These are phyloP conservation scores for Nakazawaea holstii DNA, from an alignment of 805 yeast species.

Conservation along the genomic window DNA sequence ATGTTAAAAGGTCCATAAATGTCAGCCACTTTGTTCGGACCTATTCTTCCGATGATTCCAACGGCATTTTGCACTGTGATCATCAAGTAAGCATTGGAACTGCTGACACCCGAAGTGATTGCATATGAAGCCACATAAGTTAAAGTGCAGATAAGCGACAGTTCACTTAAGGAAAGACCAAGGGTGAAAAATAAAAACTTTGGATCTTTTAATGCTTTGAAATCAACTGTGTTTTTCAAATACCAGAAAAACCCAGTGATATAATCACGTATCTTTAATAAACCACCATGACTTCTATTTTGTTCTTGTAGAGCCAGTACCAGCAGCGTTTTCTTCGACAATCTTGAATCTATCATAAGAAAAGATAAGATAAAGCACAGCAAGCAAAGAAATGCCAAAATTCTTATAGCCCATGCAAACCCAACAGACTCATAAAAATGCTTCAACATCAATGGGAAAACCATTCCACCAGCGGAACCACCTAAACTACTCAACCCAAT, in stretches of 20 bases:
- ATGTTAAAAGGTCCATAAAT: conserved; percentile 48
- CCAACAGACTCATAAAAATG: conserved; percentile 43
- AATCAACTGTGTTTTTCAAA: conserved; percentile 19
- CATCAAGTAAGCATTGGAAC: conserved; percentile 35
- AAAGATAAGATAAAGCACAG: conserved; percentile 22
- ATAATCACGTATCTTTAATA: background rate
- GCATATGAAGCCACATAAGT: conserved; percentile 42
- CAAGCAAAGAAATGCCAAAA: conserved; percentile 31
- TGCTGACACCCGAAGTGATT: conserved; percentile 33
- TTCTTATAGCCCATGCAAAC: conserved; percentile 55
- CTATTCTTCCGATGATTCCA: conserved; percentile 44
- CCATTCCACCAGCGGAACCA: conserved; percentile 61
- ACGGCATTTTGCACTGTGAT: conserved; percentile 40
- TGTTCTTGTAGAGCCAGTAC: background rate
- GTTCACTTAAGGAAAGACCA: conserved; percentile 35
- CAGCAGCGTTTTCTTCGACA: background rate
- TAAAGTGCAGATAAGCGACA: conserved; percentile 31
- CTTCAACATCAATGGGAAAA: conserved; percentile 51
- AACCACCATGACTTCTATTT: background rate
- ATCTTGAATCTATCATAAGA: conserved; percentile 30
- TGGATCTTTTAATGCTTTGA: conserved; percentile 30
- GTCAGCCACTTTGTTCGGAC: conserved; percentile 50
- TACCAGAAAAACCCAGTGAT: conserved; percentile 11
- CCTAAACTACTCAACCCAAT: conserved; percentile 36
- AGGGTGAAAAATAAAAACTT: conserved; percentile 29